Evolutionary conservation across 257 asterid genomes (phyloP), one percentile per base, ranked within the genome.

Genomic region (Capsicum chinense): DNA sequence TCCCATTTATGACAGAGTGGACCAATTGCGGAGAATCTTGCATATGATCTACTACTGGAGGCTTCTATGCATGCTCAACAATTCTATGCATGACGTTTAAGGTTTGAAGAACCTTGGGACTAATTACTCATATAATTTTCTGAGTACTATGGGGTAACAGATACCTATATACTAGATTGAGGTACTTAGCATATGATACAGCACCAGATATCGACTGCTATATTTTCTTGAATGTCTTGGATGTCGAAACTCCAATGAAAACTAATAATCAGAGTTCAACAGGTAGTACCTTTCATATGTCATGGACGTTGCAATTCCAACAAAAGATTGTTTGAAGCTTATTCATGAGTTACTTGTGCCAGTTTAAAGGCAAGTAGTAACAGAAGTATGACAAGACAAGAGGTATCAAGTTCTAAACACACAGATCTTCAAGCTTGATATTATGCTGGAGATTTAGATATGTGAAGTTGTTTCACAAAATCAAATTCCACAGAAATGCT

Each of bases 41-140:
- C 98, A 9, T 96, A 96, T 84, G 97, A 94, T 87, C 90, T 96
- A 76, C 82, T 96, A 93, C 92, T 93, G 85, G 99, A 96, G 90
- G 99, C 99, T 85, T 93, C 97, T 88, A 93, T 93, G 97, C 94
- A 96, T 76, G 94, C 95, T 14, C 93, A 88, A 83, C 94, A 92
- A 81, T 96, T 94, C 82, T 93, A 91, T 86, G 91, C 97, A 17
- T 93, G 94, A 19, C 90, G 90, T 85, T 85, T 96, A 87, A 92
- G 92, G 57, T 84, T 94, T 81, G 88, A 79, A 57, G 98, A 96
- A 86, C 92, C 92, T 19, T 96, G 99, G 99, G 92, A 96, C 84
- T 96, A 98, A 98, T 90, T 96, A 42, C 90, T 96, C 78, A 44
- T 87, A 74, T 95, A 92, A 84, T 96, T 96, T 85, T 92, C 99